phyloP scores from a whole-genome alignment of 1,284 basidiomycete genomes.

The Calocybe gambosa region DNA sequence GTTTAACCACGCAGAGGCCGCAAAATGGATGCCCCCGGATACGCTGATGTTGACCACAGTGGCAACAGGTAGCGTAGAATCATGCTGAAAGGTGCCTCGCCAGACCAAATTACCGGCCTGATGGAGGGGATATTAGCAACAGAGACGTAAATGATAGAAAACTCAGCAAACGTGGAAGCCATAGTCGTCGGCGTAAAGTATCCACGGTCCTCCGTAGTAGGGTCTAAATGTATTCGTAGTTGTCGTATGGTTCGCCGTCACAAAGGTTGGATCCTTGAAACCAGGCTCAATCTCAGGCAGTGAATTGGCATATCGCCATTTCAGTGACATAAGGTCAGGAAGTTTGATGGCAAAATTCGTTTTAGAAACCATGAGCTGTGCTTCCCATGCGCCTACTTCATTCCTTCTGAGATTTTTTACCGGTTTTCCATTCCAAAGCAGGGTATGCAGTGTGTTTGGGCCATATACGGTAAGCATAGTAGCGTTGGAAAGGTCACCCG shows the following conservation, averaged over 20 bases:
- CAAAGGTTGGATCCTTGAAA: conserved; percentile 39
- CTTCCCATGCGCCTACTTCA: conserved; percentile 10
- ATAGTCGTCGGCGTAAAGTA: conserved; percentile 19
- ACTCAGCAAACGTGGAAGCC: conserved; percentile 14
- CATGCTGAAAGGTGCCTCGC: conserved; percentile 14
- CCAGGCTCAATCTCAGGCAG: conserved; percentile 38
- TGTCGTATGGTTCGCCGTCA: conserved; percentile 38
- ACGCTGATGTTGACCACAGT: conserved; percentile 15
- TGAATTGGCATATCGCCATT: conserved; percentile 46
- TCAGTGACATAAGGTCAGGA: conserved; percentile 24
- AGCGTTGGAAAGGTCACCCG: conserved; percentile 18
- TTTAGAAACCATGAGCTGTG: conserved; percentile 1
- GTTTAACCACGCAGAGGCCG: conserved; percentile 15
- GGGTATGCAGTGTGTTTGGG: conserved; percentile 15
- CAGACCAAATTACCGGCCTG: conserved; percentile 15
- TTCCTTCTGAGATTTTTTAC: conserved; percentile 4
- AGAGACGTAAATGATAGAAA: too few species aligned
- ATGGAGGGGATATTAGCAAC: not conserved
- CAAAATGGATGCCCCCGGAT: conserved; percentile 14
- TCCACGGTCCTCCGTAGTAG: conserved; percentile 18
- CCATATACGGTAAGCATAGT: conserved; percentile 28
- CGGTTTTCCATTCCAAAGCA: conserved; percentile 18
- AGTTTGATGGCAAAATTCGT: conserved; percentile 10
- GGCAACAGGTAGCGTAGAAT: conserved; percentile 5
- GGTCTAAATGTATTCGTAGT: conserved; percentile 24